Evolutionary conservation across 352 stramenopile species (phyloP), one percentile per base, ranked within the genome.

Genomic region (Thalassiosira mediterranea): DNA sequence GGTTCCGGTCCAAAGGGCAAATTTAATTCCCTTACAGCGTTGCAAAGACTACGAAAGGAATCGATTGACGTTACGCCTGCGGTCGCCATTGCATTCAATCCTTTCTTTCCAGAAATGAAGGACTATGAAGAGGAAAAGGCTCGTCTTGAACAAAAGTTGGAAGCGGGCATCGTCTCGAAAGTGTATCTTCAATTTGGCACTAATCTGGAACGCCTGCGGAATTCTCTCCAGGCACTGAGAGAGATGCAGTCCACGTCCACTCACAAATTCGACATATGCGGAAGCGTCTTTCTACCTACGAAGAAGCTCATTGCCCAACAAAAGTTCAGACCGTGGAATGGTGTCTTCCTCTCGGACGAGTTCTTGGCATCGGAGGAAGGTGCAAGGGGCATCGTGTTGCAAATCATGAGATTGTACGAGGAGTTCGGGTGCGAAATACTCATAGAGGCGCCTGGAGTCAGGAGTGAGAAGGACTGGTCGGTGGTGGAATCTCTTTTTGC

Each of bases 321-420:
- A 69, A 81, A 82, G 44, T 88, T 88, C 68, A 61, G 81, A 25
- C 81, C 81, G 1, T 88, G 81, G 81, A 86, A 84, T 49, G 81
- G 81, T 8, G 76, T 88, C 11, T 84, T 82, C 59, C 48, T 88
- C 1, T 70, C 29, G 46, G 49, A 74, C 13, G 64, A 83, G 31
- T 88, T 81, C 66, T 53, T 88, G 11, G 25, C 15, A 4, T 54
- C 40, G 0, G 23, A 38, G 15, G 56, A 74, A 26, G 25, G 46
- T 13, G 81, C 81, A 4, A 51, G 23, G 32, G 17, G 4, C 1
- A 75, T 84, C 54, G 72, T 85, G 3, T 10, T 70, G 10, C 51
- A 84, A 60, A 72, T 84, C 23, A 68, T 88, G 15, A 64, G 58
- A 38, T 48, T 86, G 3, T 86, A 88, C 63, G 1, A 59, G 34